Evolutionary conservation across 2,329 filamentous ascomycete genomes (phyloP), one percentile per base, ranked within the genome.

Genomic region (Sarocladium oryzae): DNA sequence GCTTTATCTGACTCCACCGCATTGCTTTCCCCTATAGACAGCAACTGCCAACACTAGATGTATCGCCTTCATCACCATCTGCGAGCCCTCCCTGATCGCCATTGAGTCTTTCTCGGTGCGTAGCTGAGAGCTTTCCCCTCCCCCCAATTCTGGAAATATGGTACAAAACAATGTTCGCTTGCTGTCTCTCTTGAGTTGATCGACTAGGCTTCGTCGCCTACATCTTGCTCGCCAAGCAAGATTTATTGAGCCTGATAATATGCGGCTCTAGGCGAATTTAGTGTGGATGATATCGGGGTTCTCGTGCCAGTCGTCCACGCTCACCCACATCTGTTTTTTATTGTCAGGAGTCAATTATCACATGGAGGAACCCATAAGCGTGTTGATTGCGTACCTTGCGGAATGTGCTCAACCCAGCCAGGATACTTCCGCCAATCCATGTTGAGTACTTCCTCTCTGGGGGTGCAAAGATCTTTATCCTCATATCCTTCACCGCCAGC

Each of bases 231-330:
- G 9, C 35, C 16, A n/a, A 16, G 35, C 16, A 8, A 15, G 30
- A 8, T 37, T n/a, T 37, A 11, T 37, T 6, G 35, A 7, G 10
- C 35, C 37, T 16, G 18, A 20, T 21, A 6, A 4, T 13, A 20
- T 9, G 21, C 4, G 18, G 21, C 6, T 33, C 70, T 78, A 96
- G 63, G 89, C 91, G 70, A 97, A 96, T 72, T 96, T 97, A 64
- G 89, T 93, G 72, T 97, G 92, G 66, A 99, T 97, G 62, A 99
- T 93, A 65, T 99, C 92, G 16, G 93, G 93, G 66, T 99, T 96
- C 78, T 99, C 93, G 68, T 99, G 93, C 93, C 93, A 99, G 76
- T 99, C 93, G 66, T 97, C 93, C 66, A 96, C 92, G 71, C 90
- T 96, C 64, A 99, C 93, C 90, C 93, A 97, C 93, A 99, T 99